phyloP scores from a whole-genome alignment of 2,329 filamentous ascomycete genomes.

The Cytospora chrysosperma region DNA sequence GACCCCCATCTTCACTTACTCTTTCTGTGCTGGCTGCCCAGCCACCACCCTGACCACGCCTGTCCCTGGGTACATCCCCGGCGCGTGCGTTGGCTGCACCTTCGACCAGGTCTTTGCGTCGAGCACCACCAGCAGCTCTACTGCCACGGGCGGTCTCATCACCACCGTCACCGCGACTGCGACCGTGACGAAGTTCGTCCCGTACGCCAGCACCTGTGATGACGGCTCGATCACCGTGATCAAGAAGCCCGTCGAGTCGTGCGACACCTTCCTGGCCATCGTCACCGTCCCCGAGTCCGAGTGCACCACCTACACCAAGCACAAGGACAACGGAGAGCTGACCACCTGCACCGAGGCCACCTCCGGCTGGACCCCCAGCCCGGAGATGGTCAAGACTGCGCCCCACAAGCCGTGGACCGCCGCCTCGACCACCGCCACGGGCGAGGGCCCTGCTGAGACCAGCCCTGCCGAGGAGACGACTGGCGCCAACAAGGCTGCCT shows the following conservation, averaged over 20 bases:
- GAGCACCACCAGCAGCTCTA: no score
- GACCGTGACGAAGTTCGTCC: constrained; percentile 1
- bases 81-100: background rate
- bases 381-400: background rate
- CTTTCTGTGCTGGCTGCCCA: background rate
- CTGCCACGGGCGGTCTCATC: background rate
- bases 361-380: background rate
- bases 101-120: background rate
- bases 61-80: constrained; percentile 1
- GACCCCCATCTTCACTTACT: constrained; percentile 4
- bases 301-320: background rate
- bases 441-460: background rate
- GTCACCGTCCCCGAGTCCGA: background rate
- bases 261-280: background rate
- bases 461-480: background rate
- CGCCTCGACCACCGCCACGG: no score
- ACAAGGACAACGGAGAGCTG: background rate
- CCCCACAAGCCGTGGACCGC: background rate
- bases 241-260: background rate
- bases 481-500: background rate
- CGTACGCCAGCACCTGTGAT: background rate
- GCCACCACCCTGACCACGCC: background rate
- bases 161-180: constrained; percentile 7
- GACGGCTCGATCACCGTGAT: background rate
- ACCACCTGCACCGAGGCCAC: background rate